These are phyloP conservation scores for Dianthus caryophyllus DNA, from an alignment of 148 eudicot species.

Conservation along the genomic window DNA sequence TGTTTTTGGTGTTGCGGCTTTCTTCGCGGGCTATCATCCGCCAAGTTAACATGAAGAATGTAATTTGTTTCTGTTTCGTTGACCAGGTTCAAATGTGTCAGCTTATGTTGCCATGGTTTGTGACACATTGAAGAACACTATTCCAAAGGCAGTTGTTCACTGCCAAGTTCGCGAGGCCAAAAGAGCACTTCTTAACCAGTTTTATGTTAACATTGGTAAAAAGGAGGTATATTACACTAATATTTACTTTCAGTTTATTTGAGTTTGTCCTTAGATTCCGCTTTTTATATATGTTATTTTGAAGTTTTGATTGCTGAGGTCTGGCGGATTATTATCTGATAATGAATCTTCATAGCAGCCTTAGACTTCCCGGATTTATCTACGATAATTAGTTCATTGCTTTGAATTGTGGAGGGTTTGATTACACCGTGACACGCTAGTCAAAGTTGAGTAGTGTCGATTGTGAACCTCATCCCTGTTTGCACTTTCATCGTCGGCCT, in stretches of 20 bases:
- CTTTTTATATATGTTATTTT: too few species aligned
- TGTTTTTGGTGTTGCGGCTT: too few species aligned
- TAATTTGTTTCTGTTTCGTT: slow-evolving; percentile 3
- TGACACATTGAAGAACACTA: slow-evolving; percentile 69
- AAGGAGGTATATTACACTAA: slow-evolving; percentile 55
- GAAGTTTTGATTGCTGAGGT: background rate
- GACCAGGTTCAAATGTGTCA: slow-evolving; percentile 77
- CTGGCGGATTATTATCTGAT: background rate
- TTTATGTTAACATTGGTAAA: slow-evolving; percentile 84
- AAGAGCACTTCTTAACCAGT: slow-evolving; percentile 65
- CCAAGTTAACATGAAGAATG: background rate
- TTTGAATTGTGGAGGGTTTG: background rate
- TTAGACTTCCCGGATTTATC: background rate
- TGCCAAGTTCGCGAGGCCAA: slow-evolving; percentile 97
- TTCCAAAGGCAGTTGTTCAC: slow-evolving; percentile 94
- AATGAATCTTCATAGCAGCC: background rate
- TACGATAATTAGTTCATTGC: background rate
- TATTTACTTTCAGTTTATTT: background rate
- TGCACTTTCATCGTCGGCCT: too few species aligned
- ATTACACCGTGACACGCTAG: too few species aligned
- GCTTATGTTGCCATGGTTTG: slow-evolving; percentile 82
- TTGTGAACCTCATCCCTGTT: too few species aligned
- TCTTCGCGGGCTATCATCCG: too few species aligned
- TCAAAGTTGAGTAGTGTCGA: too few species aligned
- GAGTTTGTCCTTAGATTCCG: too few species aligned